These are phyloP conservation scores for Chlorophyllum brunneum DNA, from an alignment of 768 basidiomycete genomes.

Conservation along the genomic window DNA sequence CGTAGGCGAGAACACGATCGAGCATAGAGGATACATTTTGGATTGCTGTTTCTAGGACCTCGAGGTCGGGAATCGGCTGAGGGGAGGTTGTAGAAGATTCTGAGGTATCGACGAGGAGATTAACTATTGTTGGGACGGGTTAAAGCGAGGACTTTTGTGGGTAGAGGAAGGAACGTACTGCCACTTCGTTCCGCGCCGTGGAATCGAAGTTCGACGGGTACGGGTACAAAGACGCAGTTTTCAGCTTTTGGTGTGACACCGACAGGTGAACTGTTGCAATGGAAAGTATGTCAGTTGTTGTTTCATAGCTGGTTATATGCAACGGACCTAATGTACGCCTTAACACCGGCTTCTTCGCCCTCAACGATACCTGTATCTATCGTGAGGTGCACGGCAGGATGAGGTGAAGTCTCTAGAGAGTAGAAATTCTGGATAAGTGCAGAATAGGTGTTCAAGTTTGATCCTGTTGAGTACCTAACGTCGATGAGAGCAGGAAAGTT, in stretches of 20 bases:
- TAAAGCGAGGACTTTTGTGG: constrained; percentile 6
- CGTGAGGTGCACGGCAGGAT: constrained; percentile 87
- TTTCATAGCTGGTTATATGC: background rate
- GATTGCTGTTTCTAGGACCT: constrained; percentile 73
- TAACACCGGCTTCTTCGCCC: constrained; percentile 64
- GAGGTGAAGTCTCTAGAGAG: constrained; percentile 83
- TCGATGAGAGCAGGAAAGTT: constrained; percentile 1
- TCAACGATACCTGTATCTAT: constrained; percentile 80
- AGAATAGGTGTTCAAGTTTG: constrained; percentile 88
- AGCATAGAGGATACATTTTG: constrained; percentile 71
- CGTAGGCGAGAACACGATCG: constrained; percentile 82
- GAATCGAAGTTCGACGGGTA: constrained; percentile 84
- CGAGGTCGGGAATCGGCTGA: constrained; percentile 66
- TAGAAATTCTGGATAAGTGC: constrained; percentile 98
- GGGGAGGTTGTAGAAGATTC: constrained; percentile 42
- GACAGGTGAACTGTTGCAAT: constrained; percentile 66
- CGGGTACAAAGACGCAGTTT: constrained; percentile 91
- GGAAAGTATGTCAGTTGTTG: constrained; percentile 14
- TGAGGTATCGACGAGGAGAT: constrained; percentile 59
- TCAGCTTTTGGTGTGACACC: constrained; percentile 88
- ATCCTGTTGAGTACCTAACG: constrained; percentile 87
- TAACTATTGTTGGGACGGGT: constrained; percentile 46
- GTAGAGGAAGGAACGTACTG: constrained; percentile 46
- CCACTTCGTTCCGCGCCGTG: constrained; percentile 83
- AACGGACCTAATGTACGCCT: constrained; percentile 80